These are phyloP conservation scores for Gorgonomyces haynaldii DNA, from an alignment of 192 early-diverging fungal species.

Conservation along the genomic window DNA sequence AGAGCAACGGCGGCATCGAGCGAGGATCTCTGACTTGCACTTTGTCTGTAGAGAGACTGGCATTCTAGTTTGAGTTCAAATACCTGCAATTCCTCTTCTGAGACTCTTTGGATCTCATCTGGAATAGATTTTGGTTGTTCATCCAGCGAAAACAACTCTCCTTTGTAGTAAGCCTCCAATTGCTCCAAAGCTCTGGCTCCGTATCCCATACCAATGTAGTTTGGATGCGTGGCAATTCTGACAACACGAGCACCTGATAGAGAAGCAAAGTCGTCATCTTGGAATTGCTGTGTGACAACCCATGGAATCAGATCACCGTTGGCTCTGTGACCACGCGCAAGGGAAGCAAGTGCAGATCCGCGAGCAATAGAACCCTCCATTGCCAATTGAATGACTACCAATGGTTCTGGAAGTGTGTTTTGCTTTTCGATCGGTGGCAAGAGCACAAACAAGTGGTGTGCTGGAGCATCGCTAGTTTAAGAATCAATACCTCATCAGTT, in stretches of 20 bases:
- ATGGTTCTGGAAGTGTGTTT: slow-evolving; percentile 72
- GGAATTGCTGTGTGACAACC: slow-evolving; percentile 84
- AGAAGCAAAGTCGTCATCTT: slow-evolving; percentile 93
- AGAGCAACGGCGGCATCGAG: slow-evolving; percentile 84
- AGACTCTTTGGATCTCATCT: slow-evolving; percentile 36
- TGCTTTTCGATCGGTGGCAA: slow-evolving; percentile 71
- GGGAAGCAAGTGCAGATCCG: slow-evolving; percentile 66
- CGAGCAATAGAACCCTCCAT: slow-evolving; percentile 92
- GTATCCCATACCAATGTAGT: slow-evolving; percentile 96
- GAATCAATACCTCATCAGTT: slow-evolving; percentile 64
- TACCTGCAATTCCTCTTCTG: slow-evolving; percentile 42
- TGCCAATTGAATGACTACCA: slow-evolving; percentile 84
- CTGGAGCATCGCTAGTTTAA: slow-evolving; percentile 70
- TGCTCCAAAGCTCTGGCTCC: slow-evolving; percentile 77
- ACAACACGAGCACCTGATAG: slow-evolving; percentile 93
- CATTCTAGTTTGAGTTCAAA: slow-evolving; percentile 11
- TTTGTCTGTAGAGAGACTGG: slow-evolving; percentile 57
- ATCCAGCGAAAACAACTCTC: slow-evolving; percentile 51
- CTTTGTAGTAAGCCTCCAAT: slow-evolving; percentile 80
- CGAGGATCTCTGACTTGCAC: slow-evolving; percentile 76
- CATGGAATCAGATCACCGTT: slow-evolving; percentile 96
- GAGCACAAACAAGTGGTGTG: slow-evolving; percentile 94
- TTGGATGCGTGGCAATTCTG: slow-evolving; percentile 94
- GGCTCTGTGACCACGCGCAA: slow-evolving; percentile 74
- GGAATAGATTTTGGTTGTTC: slow-evolving; percentile 21